Base-by-base conservation (phyloP, 2,329 filamentous ascomycete genomes). In the Mollisiaceae sp. region DNA sequence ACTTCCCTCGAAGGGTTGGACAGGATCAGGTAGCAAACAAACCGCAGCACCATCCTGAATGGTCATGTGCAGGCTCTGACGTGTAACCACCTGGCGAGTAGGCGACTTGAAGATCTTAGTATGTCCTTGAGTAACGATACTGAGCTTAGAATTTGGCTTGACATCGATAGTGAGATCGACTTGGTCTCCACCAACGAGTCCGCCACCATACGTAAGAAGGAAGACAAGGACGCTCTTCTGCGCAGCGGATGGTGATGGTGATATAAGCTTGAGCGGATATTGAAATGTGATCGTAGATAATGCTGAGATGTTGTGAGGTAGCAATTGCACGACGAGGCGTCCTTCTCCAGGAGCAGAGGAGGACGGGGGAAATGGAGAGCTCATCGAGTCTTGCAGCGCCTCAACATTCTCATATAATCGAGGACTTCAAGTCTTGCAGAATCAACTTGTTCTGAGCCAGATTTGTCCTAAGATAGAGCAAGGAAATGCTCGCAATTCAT, bases 21-120 rank as follows among this genome's bases (percentile, higher is more conserved):
- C 91, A 0, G 95, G 95, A 76, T 99, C 95, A 0, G 95, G 95
- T 12, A 98, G 85, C 67, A 91, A 82, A 73, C 89, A 90, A 15
- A 91, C 80, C 0, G 83, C 84, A 8, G 82, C 86, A 24, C 78
- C 80, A 15, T 81, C 72, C 27, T 81, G 79, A 60, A 91, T 79
- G 2, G 77, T 76, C 38, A 86, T 82, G 14, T 79, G 76, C 65
- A 91, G 77, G 0, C 75, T 80, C 77, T 91, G 89, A 22, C 82
- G 81, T 1, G 89, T 90, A 55, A 85, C 76, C 14, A 86, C 77
- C 50, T 85, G 80, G 41, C 79, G 79, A 62, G 82, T 80, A 57
- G 86, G 78, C 0, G 93, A 91, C 76, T 95, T 97, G 85, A 97
- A 98, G 72, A 99, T 89, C 80, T 98, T 99, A 66, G 95, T 98